phyloP scores from a whole-genome alignment of 805 yeast species.

The Schwanniomyces occidentalis region DNA sequence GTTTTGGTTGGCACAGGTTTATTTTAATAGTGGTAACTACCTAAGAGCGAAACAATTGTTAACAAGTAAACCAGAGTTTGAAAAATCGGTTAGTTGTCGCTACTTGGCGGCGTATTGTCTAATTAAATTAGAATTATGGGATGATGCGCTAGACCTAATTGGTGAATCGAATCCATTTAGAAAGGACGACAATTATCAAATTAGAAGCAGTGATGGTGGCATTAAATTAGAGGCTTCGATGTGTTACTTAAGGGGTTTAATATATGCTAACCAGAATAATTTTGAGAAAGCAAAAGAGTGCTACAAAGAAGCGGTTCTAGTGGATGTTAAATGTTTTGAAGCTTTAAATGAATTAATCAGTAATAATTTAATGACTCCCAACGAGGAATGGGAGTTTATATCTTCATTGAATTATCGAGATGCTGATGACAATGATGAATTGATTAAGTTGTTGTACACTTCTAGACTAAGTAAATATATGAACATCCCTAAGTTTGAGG shows the following conservation, averaged over 20 bases:
- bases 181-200: conserved; percentile 39
- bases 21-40: conserved; percentile 73
- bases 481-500: conserved; percentile 56
- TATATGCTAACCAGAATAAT: conserved; percentile 79
- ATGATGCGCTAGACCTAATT: conserved; percentile 82
- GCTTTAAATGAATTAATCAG: conserved; percentile 80
- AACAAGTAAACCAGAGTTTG: conserved; percentile 51
- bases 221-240: conserved; percentile 84
- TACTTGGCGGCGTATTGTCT: conserved; percentile 78
- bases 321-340: conserved; percentile 90
- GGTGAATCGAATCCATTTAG: conserved; percentile 81
- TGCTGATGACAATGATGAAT: conserved; percentile 76
- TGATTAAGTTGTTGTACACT: conserved; percentile 74
- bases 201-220: conserved; percentile 71
- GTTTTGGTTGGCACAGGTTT: conserved; percentile 93
- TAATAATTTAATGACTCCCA: conserved; percentile 74
- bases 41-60: conserved; percentile 76
- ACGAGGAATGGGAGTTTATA: conserved; percentile 84
- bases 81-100: conserved; percentile 69
- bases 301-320: conserved; percentile 79
- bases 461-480: conserved; percentile 73
- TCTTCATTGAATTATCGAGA: conserved; percentile 64
- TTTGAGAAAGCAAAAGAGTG: conserved; percentile 85
- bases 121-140: conserved; percentile 72
- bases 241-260: conserved; percentile 80